Evolutionary conservation across 768 basidiomycete genomes (phyloP).

Genomic region (Hygrophoropsis aurantiaca): DNA sequence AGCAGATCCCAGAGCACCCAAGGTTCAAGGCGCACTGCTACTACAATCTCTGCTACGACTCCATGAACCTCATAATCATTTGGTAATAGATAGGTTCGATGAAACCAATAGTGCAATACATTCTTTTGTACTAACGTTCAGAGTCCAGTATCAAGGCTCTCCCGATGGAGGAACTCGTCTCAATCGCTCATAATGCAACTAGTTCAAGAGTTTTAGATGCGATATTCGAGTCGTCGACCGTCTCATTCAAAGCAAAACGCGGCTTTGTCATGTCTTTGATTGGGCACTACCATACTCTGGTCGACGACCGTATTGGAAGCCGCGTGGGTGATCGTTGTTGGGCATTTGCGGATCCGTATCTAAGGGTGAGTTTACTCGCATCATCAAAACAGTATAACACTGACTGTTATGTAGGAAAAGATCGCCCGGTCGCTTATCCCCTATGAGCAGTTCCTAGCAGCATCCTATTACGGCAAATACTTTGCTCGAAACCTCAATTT

Average conservation of each 20-base stretch:
- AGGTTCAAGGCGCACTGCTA: constrained; percentile 81
- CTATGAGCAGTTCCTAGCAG: constrained; percentile 69
- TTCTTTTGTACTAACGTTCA: constrained; percentile 7
- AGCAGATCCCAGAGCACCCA: constrained; percentile 54
- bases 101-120: background rate
- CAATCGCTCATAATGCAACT: constrained; percentile 63
- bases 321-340: constrained; percentile 90
- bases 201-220: constrained; percentile 79
- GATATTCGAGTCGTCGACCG: constrained; percentile 66
- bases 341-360: constrained; percentile 87
- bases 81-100: constrained; percentile 68
- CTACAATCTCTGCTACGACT: constrained; percentile 81
- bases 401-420: constrained; percentile 64
- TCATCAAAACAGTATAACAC: constrained; percentile 7
- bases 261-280: constrained; percentile 73
- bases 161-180: constrained; percentile 56
- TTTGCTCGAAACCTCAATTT: constrained; percentile 80
- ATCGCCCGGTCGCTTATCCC: constrained; percentile 79
- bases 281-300: constrained; percentile 76
- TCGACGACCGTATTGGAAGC: constrained; percentile 89
- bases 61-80: constrained; percentile 60
- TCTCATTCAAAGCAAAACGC: constrained; percentile 64
- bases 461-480: constrained; percentile 84
- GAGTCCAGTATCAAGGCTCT: constrained; percentile 56
- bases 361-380: constrained; percentile 56